Conservation (phyloP, 176 grass and related monocot genomes). For the Leersia perrieri region DNA sequence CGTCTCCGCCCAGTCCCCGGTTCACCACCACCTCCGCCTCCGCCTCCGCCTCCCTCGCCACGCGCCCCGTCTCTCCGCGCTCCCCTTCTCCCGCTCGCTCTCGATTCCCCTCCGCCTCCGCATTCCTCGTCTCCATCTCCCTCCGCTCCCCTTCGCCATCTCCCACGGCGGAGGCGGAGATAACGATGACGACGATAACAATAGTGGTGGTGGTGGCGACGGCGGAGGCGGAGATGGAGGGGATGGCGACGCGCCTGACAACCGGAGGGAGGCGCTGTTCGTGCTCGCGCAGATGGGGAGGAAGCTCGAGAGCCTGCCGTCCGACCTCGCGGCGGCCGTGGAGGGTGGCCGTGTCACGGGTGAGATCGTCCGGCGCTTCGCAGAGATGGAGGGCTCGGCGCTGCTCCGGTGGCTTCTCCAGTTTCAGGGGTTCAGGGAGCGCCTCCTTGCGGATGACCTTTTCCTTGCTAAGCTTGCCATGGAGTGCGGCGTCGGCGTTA, state of each 20-base stretch:
- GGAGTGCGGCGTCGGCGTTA: conserved; percentile 73
- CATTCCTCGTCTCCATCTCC: conserved; percentile 25
- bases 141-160: conserved; percentile 16
- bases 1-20: neutral
- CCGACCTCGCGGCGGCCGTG: conserved; percentile 68
- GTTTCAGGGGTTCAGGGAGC: conserved; percentile 75
- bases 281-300: conserved; percentile 55
- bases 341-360: conserved; percentile 63
- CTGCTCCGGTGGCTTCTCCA: conserved; percentile 68
- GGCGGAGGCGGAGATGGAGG: conserved; percentile 3
- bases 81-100: conserved; percentile 23
- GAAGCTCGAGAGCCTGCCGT: conserved; percentile 62
- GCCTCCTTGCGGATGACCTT: conserved; percentile 84
- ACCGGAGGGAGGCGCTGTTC: conserved; percentile 50
- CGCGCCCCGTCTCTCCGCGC: neutral
- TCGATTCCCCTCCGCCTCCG: conserved; percentile 18
- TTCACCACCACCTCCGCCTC: neutral
- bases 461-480: conserved; percentile 88
- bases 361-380: conserved; percentile 62
- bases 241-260: neutral
- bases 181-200: no score
- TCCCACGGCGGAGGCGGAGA: conserved; percentile 15
- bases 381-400: conserved; percentile 56
- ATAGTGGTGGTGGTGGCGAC: neutral
- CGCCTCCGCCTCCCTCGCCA: neutral